A percentile compares a stretch with the other conserved stretches of the same genome.
Evolutionary conservation across 495 filamentous ascomycete genomes (phyloP).

Genomic region (Neurospora pannonica): DNA sequence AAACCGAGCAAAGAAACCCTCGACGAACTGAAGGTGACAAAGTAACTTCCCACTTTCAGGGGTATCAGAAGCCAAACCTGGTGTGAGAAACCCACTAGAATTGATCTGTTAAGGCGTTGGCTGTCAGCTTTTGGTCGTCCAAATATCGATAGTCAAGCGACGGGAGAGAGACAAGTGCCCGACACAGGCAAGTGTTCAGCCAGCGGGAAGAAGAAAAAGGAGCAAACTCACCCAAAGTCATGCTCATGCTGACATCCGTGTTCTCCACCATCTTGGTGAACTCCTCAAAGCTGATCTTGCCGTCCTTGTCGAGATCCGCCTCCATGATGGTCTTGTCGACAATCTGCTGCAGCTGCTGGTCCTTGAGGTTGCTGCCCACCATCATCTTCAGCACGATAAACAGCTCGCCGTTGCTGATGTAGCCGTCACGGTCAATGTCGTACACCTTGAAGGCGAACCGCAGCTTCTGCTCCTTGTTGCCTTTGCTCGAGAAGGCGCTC

Average conservation of each 20-base stretch:
- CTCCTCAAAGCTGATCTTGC: conserved; percentile 99
- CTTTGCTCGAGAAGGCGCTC: conserved; percentile 91
- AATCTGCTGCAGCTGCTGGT: conserved; percentile 94
- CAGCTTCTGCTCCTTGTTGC: conserved; percentile 98
- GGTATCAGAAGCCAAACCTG: neutral
- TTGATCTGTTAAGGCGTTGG: neutral
- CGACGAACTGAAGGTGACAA: neutral
- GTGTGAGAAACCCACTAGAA: neutral
- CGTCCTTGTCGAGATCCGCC: conserved; percentile 89
- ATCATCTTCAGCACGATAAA: conserved; percentile 99
- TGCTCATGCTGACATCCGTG: conserved; percentile 94
- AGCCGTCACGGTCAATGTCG: conserved; percentile 97
- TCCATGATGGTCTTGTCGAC: conserved; percentile 99
- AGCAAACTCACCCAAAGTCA: conserved; percentile 75
- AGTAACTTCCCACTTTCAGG: neutral
- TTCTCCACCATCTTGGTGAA: conserved; percentile 98
- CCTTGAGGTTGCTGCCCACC: conserved; percentile 99
- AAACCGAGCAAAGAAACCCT: neutral
- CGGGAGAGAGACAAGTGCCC: neutral
- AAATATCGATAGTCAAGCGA: neutral
- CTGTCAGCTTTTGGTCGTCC: neutral
- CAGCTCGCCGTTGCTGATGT: conserved; percentile 96
- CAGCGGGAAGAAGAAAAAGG: neutral
- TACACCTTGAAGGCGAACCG: conserved; percentile 98
- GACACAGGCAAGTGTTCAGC: neutral